Evolutionary conservation across 495 filamentous ascomycete species (phyloP), one percentile per base, ranked within the genome.

Genomic region (Neurospora sp.): DNA sequence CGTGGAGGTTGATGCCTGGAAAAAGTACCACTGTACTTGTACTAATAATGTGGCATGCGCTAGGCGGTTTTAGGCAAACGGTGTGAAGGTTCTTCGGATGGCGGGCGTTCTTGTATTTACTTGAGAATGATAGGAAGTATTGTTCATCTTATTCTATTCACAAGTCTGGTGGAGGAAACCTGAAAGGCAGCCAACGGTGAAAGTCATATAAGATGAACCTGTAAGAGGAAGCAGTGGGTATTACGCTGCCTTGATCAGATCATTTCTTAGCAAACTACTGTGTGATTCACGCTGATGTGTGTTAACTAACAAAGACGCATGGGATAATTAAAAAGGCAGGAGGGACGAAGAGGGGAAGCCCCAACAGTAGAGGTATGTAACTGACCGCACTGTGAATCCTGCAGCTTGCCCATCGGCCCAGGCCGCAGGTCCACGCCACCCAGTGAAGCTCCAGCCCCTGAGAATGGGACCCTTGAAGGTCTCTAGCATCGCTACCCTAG

Each of bases 111-210:
- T 10, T 24, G 21, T 9, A 24, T 59, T 31, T 4, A 15, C 9
- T 8, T 28, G 5, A 24, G 13, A 13, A 42, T 7, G 5, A 19
- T 2, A 15, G 8, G 24, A 62, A 62, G 24, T 13, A 34, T 13
- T 62, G 4, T 28, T 34, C 28, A 62, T 62, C 54, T 9, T 28
- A 34, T 31, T 31, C 54, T 34, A 1, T 24, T 28, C 11, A 34
- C 2, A 34, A 6, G 54, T 62, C 10, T 28, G 24, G 21, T 24
- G 48, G 28, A 28, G 11, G 5, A 5, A 59, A 59, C n/a, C n/a
- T 48, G 43, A 1, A 70, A 71, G 2, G 74, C 78, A 75, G 69
- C 84, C 78, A 69, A 84, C 72, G 10, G 76, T 79, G 36, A 77
- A 74, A 31, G 72, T 76, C 10, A 13, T 13, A 59, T 24, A 59